These are phyloP conservation scores for Acidiella bohemica DNA, from an alignment of 495 filamentous ascomycete genomes.

Conservation along the genomic window DNA sequence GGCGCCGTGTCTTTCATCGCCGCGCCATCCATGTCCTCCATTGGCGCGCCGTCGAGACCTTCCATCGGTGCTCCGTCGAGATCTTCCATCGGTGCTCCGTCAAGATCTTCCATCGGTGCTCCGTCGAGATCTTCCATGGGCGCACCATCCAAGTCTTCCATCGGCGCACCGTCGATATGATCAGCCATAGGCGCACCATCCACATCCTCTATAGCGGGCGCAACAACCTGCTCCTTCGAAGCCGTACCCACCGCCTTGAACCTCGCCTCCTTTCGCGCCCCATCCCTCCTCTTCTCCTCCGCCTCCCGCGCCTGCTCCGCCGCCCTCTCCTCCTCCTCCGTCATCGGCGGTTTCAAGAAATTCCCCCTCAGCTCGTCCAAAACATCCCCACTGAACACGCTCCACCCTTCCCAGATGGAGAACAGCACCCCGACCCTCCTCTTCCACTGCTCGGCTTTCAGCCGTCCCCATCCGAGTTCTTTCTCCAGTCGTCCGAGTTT, in stretches of 20 bases:
- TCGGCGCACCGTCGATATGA: conserved; percentile 37
- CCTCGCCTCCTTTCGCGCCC: conserved; percentile 25
- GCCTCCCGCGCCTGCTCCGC: conserved; percentile 17
- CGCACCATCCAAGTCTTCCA: conserved; percentile 38
- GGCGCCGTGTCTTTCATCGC: conserved; percentile 7
- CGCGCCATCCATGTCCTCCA: conserved; percentile 7
- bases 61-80: conserved; percentile 3
- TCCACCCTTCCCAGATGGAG: conserved; percentile 78
- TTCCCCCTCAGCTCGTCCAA: conserved; percentile 58
- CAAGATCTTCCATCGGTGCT: conserved; percentile 10
- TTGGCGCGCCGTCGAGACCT: neutral
- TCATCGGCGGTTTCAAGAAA: conserved; percentile 62
- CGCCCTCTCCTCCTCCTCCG: conserved; percentile 32
- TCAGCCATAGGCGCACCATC: conserved; percentile 31
- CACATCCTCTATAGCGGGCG: conserved; percentile 24
- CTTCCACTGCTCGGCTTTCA: conserved; percentile 84
- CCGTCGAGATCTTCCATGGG: conserved; percentile 19
- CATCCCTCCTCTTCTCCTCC: conserved; percentile 41
- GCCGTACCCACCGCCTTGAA: conserved; percentile 6
- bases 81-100: conserved; percentile 6
- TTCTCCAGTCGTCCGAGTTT: conserved; percentile 65
- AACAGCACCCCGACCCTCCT: conserved; percentile 61
- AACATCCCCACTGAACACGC: conserved; percentile 63
- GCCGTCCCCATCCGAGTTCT: conserved; percentile 64
- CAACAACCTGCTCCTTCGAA: conserved; percentile 17